A percentile compares a stretch with the other conserved stretches of the same genome.
Conservation (phyloP, 2,329 filamentous ascomycete species). For the Talaromyces verruculosus region DNA sequence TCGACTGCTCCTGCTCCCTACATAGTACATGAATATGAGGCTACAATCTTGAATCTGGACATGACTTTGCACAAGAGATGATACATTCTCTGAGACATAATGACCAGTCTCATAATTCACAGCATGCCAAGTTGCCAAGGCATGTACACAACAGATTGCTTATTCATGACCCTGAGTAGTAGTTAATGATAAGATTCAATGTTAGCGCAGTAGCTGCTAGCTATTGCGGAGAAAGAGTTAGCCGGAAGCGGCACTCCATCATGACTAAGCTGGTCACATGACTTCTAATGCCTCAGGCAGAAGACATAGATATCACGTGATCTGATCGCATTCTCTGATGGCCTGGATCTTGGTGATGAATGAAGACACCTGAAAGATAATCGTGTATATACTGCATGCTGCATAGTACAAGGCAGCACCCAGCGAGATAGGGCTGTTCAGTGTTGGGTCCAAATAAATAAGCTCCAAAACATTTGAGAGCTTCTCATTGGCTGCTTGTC, state of each 20-base stretch:
- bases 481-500: slow-evolving; percentile 14
- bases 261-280: background rate
- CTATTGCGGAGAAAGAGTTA: no score
- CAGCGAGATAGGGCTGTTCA: background rate
- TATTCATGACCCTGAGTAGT: background rate
- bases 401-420: background rate
- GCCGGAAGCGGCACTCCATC: no score
- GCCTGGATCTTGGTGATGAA: background rate
- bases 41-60: background rate
- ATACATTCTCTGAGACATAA: background rate
- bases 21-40: background rate
- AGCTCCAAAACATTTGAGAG: background rate
- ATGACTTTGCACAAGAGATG: background rate
- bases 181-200: no score
- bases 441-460: background rate
- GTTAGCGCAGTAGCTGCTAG: no score
- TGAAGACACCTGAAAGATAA: background rate
- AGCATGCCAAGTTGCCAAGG: background rate
- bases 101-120: background rate
- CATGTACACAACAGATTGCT: background rate
- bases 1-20: background rate
- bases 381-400: no score
- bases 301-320: background rate
- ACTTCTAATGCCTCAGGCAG: background rate
- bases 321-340: background rate